These are phyloP conservation scores for Gossypium thurberi DNA, from an alignment of 345 rosid species.

Conservation along the genomic window DNA sequence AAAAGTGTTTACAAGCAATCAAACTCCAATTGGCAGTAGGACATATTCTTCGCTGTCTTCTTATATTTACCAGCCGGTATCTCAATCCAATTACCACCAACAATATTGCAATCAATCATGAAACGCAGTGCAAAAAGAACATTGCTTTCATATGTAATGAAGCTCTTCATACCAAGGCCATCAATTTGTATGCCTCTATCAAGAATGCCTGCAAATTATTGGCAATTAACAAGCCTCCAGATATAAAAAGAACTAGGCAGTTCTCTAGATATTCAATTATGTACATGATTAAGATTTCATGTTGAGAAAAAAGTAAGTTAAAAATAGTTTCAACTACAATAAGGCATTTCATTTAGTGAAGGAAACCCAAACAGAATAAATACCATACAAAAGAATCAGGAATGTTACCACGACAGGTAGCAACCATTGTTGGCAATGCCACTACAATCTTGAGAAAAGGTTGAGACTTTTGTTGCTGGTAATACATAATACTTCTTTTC, in stretches of 20 bases:
- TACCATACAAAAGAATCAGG: background rate
- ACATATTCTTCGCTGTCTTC: constrained; percentile 51
- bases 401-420: constrained; percentile 74
- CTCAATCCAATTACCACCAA: constrained; percentile 99
- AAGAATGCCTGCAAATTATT: constrained; percentile 62
- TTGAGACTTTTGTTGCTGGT: constrained; percentile 75
- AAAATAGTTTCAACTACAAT: background rate
- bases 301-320: background rate
- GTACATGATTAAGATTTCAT: background rate
- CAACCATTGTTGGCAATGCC: constrained; percentile 88
- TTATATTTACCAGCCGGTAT: constrained; percentile 74
- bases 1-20: constrained; percentile 84
- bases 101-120: constrained; percentile 82
- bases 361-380: background rate
- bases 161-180: constrained; percentile 85
- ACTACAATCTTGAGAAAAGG: constrained; percentile 86
- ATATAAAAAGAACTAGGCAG: background rate
- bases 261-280: background rate
- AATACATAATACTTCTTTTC: constrained; percentile 83
- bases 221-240: background rate
- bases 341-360: background rate
- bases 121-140: constrained; percentile 89
- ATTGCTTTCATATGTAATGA: constrained; percentile 93
- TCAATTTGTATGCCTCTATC: constrained; percentile 93
- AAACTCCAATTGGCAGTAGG: constrained; percentile 85